Evolutionary conservation across 1,284 basidiomycete species (phyloP).

Genomic region (Puccinia horiana): DNA sequence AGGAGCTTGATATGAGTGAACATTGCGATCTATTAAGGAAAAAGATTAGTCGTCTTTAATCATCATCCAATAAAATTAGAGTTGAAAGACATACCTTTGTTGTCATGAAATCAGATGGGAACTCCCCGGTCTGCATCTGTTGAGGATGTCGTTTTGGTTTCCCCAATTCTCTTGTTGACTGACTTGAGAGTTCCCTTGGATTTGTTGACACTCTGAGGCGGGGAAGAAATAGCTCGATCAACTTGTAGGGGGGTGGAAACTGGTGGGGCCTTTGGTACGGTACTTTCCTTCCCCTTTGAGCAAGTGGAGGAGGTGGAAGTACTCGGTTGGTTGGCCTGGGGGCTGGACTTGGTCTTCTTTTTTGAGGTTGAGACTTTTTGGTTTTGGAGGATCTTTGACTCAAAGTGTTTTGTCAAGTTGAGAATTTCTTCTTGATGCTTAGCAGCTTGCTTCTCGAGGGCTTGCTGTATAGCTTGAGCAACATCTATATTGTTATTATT

Average conservation of each 20-base stretch:
- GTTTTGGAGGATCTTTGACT: neutral
- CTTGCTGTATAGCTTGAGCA: neutral
- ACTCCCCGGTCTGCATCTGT: constrained; percentile 6
- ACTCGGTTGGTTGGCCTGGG: neutral
- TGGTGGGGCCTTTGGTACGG: neutral
- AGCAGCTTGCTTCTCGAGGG: neutral
- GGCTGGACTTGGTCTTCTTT: neutral
- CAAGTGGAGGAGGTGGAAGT: neutral
- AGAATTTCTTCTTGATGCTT: neutral
- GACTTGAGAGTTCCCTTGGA: neutral
- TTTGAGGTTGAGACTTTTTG: neutral
- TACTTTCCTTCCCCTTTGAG: neutral
- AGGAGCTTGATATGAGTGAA: constrained; percentile 41
- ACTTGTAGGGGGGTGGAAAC: neutral
- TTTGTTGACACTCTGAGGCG: neutral
- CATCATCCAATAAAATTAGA: no score
- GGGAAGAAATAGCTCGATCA: neutral
- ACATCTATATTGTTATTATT: neutral
- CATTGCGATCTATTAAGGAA: constrained; percentile 1
- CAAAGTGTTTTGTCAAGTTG: neutral
- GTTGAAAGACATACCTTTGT: constrained; percentile 1
- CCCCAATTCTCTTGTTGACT: neutral
- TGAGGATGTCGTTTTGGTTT: constrained; percentile 21
- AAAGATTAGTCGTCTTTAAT: neutral
- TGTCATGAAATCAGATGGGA: constrained; percentile 4